Evolutionary conservation across 2,329 filamentous ascomycete genomes (phyloP).

Genomic region (Xylaria sp.): DNA sequence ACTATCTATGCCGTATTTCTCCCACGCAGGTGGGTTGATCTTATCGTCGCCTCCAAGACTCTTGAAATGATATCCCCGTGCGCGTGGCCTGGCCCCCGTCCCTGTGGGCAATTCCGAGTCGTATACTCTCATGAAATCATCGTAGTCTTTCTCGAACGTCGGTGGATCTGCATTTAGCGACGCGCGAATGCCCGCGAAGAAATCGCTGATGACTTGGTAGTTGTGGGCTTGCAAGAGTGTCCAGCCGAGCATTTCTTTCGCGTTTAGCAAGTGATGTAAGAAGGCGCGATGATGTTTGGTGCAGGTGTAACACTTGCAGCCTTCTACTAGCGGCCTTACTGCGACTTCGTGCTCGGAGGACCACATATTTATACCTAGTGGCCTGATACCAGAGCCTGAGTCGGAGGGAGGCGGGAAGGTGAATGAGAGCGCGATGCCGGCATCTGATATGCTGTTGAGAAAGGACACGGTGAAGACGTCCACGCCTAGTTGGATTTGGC

Average conservation of each 20-base stretch:
- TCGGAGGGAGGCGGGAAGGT: slow-evolving; percentile 67
- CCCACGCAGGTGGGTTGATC: slow-evolving; percentile 76
- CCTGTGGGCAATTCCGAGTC: slow-evolving; percentile 76
- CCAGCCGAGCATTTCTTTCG: slow-evolving; percentile 98
- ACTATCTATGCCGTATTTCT: slow-evolving; percentile 58
- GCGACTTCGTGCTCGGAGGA: slow-evolving; percentile 69
- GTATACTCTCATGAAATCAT: slow-evolving; percentile 66
- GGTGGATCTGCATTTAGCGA: slow-evolving; percentile 70
- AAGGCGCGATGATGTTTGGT: slow-evolving; percentile 86
- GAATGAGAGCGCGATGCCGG: slow-evolving; percentile 86
- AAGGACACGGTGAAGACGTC: slow-evolving; percentile 86
- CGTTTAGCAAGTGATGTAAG: slow-evolving; percentile 84
- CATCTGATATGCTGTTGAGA: slow-evolving; percentile 78
- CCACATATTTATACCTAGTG: slow-evolving; percentile 86
- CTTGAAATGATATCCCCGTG: slow-evolving; percentile 86
- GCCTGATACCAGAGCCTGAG: slow-evolving; percentile 46
- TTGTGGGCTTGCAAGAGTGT: slow-evolving; percentile 93
- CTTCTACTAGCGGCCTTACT: slow-evolving; percentile 68
- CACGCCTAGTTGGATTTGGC: slow-evolving; percentile 79
- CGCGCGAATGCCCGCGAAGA: slow-evolving; percentile 77
- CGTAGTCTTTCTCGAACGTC: slow-evolving; percentile 67
- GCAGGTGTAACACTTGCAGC: slow-evolving; percentile 86
- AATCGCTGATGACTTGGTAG: slow-evolving; percentile 74
- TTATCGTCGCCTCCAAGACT: slow-evolving; percentile 72
- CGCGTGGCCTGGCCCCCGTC: slow-evolving; percentile 80